Base-by-base conservation (phyloP, 2,329 filamentous ascomycete genomes). In the Paracoccidioides lutzii region DNA sequence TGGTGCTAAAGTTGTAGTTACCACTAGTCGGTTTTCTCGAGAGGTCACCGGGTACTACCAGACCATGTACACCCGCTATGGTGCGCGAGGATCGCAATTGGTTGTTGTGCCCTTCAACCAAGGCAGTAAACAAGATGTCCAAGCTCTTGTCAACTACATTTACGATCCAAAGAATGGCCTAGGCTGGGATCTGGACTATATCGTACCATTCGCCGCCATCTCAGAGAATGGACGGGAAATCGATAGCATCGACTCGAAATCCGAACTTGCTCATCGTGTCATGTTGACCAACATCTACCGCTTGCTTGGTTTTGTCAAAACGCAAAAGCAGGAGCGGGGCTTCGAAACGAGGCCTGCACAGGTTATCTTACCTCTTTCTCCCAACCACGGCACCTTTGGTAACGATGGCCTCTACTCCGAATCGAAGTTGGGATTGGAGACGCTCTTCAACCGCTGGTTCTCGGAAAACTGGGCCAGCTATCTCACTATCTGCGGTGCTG, bases 11-110 rank as follows among this genome's bases (percentile, higher is more conserved):
- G 94, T 98, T 43, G 78, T 97, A 53, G 94, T 98, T 57, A 98
- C 93, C 12, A 98, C 93, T 15, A 95, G 88, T 67, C 85, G 93
- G 63, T 98, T 93, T 78, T 98, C 93, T 14, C 88, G 90, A 48
- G 87, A 96, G 71, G 93, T 98, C 56, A 98, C 93, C 5, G 93
- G 98, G 76, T 98, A 97, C 77, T 98, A 98, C 75, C 93, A 98
- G 74, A 84, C 89, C 56, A 97, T 98, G 87, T 98, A 98, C 73
- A 87, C 90, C 60, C 87, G 90, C 59, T 95, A 87, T 66, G 93
- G 93, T 66, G 88, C 89, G 59, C 87, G 89, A 61, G 93, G 93
- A 61, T 97, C 93, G 57, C 90, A 97, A 75, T 85, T 98, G 55
- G 89, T 98, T 43, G 93, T 98, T 55, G 94, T 97, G 55, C 93